Base-by-base conservation (phyloP, 2,329 filamentous ascomycete species). In the Botrytis porri region DNA sequence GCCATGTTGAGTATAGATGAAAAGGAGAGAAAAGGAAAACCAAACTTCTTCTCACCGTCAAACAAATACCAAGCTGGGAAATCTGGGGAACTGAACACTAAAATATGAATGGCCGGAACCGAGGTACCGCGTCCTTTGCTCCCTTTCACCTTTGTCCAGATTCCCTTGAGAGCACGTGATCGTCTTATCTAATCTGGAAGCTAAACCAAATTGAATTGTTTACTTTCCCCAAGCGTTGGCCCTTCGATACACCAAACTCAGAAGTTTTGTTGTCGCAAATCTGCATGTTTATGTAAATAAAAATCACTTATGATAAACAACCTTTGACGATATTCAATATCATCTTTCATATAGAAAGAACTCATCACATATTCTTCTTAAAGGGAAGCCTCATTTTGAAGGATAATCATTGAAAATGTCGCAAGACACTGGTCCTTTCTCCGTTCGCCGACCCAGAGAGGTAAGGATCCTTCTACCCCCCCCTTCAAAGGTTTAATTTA, bases 391-490 rank as follows among this genome's bases (percentile, higher is more conserved):
- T 62, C 51, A 18, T 60, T 51, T 22, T 41, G n/a, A 48, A 76
- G 54, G n/a, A 25, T n/a, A 74, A 72, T 70, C 63, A 73, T 75
- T 62, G 60, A 64, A 71, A 64, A 97, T 97, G 94, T 93, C 93
- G 84, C 93, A 96, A 84, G 93, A 97, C 80, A 89, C 90, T 75
- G 93, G 92, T 80, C 86, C 96, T 81, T 98, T 95, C 88, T 97
- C 94, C 81, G 93, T 97, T 82, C 94, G 94, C 83, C 92, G 95
- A 80, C 92, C 93, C 78, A 90, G 95, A 87, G 95, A 98, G 88
- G 94, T 97, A 86, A 82, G 88, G 63, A 72, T 60, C 39, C 48
- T 29, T 45, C 29, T 61, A 37, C 62, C 60, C 70, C 60, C 60
- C 45, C 39, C 39, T 45, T 29, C 48, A 67, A 59, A n/a, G 41